Evolutionary conservation across 768 basidiomycete species (phyloP).

Genomic region (Amanita exitialis): DNA sequence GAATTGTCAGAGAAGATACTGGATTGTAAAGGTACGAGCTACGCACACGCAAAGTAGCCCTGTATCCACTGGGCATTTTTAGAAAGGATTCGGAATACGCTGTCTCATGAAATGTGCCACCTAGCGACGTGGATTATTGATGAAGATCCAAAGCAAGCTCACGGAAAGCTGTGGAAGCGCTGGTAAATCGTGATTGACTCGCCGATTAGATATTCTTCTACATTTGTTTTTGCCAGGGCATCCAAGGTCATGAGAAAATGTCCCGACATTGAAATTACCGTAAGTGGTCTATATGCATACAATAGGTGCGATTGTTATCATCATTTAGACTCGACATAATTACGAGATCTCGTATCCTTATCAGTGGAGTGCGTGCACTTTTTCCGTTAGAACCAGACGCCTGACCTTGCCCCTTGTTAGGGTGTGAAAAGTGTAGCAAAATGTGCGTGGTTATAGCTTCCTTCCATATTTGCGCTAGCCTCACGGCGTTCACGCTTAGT

Average conservation of each 20-base stretch:
- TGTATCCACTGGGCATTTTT: neutral
- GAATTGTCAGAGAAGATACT: conserved; percentile 79
- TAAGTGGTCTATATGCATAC: conserved; percentile 16
- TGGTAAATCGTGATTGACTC: conserved; percentile 37
- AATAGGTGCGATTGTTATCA: neutral
- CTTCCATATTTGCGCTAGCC: neutral
- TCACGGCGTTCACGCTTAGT: conserved; percentile 21
- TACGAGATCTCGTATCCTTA: conserved; percentile 70
- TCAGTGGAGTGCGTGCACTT: conserved; percentile 52
- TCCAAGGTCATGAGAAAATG: conserved; percentile 54
- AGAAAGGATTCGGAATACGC: conserved; percentile 77
- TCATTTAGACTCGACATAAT: conserved; percentile 50
- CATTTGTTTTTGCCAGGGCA: conserved; percentile 37
- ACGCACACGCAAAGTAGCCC: neutral
- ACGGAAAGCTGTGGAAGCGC: conserved; percentile 60
- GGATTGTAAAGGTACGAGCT: conserved; percentile 54
- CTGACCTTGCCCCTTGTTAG: conserved; percentile 21
- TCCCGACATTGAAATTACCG: conserved; percentile 65
- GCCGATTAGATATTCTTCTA: neutral
- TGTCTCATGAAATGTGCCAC: conserved; percentile 92
- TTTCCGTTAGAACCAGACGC: neutral
- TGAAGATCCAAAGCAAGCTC: conserved; percentile 55
- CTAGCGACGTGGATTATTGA: conserved; percentile 81
- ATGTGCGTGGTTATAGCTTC: conserved; percentile 32
- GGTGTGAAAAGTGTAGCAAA: conserved; percentile 54